phyloP scores from a whole-genome alignment of 371 early-diverging fungal species.

The Blastocladiella emersonii region DNA sequence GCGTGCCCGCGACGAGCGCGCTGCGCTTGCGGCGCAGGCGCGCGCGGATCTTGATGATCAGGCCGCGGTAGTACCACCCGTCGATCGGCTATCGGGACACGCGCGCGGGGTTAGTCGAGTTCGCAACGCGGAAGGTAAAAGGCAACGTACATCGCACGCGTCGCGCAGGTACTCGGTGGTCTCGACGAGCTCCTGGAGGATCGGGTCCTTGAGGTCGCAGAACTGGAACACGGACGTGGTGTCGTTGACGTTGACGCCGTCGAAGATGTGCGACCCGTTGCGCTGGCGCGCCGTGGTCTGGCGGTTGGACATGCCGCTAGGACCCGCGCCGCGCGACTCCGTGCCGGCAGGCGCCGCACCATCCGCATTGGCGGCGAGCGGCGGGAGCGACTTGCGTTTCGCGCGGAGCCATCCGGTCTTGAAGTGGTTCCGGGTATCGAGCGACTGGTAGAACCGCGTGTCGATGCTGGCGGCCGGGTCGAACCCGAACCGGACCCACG shows the following conservation, averaged over 20 bases:
- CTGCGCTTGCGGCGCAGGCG: background rate
- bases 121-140: background rate
- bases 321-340: background rate
- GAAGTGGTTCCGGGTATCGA: background rate
- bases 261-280: background rate
- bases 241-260: background rate
- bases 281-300: too few species aligned
- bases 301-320: too few species aligned
- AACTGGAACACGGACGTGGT: background rate
- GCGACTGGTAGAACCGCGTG: background rate
- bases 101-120: background rate
- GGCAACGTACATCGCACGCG: background rate
- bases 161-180: slow-evolving; percentile 1
- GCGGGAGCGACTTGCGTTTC: background rate
- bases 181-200: background rate
- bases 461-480: background rate
- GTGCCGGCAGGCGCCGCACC: background rate
- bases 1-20: background rate
- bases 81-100: background rate
- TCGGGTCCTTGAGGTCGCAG: background rate
- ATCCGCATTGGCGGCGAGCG: background rate
- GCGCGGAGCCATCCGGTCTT: background rate
- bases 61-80: slow-evolving; percentile 5
- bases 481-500: slow-evolving; percentile 6
- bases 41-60: background rate